Evolutionary conservation across 2,329 filamentous ascomycete genomes (phyloP).

Genomic region (Plenodomus lindquistii): DNA sequence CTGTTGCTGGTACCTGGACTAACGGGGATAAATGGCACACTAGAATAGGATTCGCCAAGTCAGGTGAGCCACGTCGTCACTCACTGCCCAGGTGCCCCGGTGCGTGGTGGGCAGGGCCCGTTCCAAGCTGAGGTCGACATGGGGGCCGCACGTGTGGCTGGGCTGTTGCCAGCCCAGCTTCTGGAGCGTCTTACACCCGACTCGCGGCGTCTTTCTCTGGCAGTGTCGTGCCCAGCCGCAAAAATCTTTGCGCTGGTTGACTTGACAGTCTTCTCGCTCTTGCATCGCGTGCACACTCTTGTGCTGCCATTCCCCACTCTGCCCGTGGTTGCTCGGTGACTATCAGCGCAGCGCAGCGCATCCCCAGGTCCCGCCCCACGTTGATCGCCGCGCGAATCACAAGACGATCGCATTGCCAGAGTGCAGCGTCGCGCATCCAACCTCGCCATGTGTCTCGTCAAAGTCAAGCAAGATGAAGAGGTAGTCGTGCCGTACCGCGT

Average conservation of each 20-base stretch:
- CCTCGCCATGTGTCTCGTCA: slow-evolving; percentile 51
- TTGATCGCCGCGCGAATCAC: slow-evolving; percentile 39
- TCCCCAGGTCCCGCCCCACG: slow-evolving; percentile 15
- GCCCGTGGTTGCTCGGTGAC: slow-evolving; percentile 9
- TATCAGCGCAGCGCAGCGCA: not conserved
- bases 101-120: slow-evolving; percentile 1
- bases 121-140: slow-evolving; percentile 33
- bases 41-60: slow-evolving; percentile 17
- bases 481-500: slow-evolving; percentile 47
- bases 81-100: not conserved
- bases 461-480: slow-evolving; percentile 51
- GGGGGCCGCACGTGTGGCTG: slow-evolving; percentile 36
- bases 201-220: not conserved
- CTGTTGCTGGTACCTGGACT: slow-evolving; percentile 24
- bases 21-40: slow-evolving; percentile 16
- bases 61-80: slow-evolving; percentile 26
- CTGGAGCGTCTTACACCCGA: slow-evolving; percentile 18
- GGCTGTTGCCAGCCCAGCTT: slow-evolving; percentile 28
- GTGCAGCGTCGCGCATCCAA: slow-evolving; percentile 3
- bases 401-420: slow-evolving; percentile 30
- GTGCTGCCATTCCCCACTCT: slow-evolving; percentile 1
- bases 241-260: slow-evolving; percentile 15
- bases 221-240: slow-evolving; percentile 12
- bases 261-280: too few species aligned
- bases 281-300: not conserved